These are phyloP conservation scores for Fragilaria radians DNA, from an alignment of 108 stramenopile species.

Conservation along the genomic window DNA sequence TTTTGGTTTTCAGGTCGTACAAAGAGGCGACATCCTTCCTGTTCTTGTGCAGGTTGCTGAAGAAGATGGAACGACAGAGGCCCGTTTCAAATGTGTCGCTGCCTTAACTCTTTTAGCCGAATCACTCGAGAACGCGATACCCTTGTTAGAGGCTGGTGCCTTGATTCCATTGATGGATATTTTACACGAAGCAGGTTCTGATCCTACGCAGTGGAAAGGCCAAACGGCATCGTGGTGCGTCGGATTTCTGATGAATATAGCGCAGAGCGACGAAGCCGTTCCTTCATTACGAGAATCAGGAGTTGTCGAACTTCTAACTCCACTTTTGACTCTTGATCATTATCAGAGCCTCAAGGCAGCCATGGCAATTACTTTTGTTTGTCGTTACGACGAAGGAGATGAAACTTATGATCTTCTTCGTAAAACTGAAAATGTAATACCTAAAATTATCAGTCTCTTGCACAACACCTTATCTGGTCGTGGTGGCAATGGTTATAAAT, in stretches of 20 bases:
- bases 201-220: constrained; percentile 89
- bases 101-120: constrained; percentile 83
- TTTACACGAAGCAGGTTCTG: constrained; percentile 82
- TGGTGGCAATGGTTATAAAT: constrained; percentile 89
- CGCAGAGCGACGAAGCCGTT: constrained; percentile 86
- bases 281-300: constrained; percentile 77
- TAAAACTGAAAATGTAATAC: constrained; percentile 88
- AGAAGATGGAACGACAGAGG: constrained; percentile 84
- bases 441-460: constrained; percentile 78
- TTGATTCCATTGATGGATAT: constrained; percentile 83
- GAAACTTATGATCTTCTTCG: constrained; percentile 84
- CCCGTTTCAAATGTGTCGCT: constrained; percentile 88
- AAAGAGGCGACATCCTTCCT: constrained; percentile 82
- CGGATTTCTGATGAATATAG: constrained; percentile 90
- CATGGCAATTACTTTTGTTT: constrained; percentile 89
- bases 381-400: constrained; percentile 82
- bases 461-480: constrained; percentile 86
- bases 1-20: constrained; percentile 32
- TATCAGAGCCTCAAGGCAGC: constrained; percentile 90
- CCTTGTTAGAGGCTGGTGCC: constrained; percentile 68
- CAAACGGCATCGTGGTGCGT: constrained; percentile 92
- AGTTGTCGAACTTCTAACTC: constrained; percentile 82
- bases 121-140: constrained; percentile 80
- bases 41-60: constrained; percentile 77
- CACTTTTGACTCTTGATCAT: constrained; percentile 80